These are phyloP conservation scores for Solanum clarkiae DNA, from an alignment of 257 asterid genomes.

Conservation along the genomic window DNA sequence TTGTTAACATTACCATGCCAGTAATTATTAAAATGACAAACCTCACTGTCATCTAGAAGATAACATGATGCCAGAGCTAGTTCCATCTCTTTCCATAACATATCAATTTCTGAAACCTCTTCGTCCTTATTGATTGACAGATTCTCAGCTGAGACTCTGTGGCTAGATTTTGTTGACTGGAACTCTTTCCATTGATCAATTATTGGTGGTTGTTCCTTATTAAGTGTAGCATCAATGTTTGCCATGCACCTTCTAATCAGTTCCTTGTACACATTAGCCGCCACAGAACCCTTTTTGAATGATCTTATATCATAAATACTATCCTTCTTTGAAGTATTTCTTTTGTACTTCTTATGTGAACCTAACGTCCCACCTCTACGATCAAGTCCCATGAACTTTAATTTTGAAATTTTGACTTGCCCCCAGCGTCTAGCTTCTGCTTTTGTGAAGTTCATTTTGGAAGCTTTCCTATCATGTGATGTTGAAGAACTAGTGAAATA, in stretches of 20 bases:
- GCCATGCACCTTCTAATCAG: slow-evolving; percentile 71
- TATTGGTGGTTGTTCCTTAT: slow-evolving; percentile 56
- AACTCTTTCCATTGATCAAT: slow-evolving; percentile 81
- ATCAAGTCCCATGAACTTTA: slow-evolving; percentile 36
- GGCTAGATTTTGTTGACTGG: slow-evolving; percentile 29
- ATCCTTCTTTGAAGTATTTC: slow-evolving; percentile 34
- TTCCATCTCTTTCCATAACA: slow-evolving; percentile 96
- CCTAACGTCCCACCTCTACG: slow-evolving; percentile 22
- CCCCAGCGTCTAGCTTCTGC: slow-evolving; percentile 3
- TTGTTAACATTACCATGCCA: not conserved
- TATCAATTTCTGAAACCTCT: slow-evolving; percentile 70
- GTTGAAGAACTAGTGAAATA: slow-evolving; percentile 40
- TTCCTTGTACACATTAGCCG: slow-evolving; percentile 78
- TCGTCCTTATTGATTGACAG: slow-evolving; percentile 23
- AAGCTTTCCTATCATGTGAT: slow-evolving; percentile 23
- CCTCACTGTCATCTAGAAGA: slow-evolving; percentile 72
- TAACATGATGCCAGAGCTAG: slow-evolving; percentile 80
- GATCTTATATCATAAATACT: slow-evolving; percentile 76
- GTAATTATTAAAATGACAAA: slow-evolving; percentile 3
- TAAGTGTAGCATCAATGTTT: slow-evolving; percentile 70
- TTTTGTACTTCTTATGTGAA: slow-evolving; percentile 16
- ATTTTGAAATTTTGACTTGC: slow-evolving; percentile 17
- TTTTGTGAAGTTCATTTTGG: slow-evolving; percentile 21
- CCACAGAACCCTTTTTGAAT: slow-evolving; percentile 57
- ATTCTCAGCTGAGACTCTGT: slow-evolving; percentile 23